phyloP scores from a whole-genome alignment of 768 basidiomycete species.

The Chalciporus sphaerocephalus region DNA sequence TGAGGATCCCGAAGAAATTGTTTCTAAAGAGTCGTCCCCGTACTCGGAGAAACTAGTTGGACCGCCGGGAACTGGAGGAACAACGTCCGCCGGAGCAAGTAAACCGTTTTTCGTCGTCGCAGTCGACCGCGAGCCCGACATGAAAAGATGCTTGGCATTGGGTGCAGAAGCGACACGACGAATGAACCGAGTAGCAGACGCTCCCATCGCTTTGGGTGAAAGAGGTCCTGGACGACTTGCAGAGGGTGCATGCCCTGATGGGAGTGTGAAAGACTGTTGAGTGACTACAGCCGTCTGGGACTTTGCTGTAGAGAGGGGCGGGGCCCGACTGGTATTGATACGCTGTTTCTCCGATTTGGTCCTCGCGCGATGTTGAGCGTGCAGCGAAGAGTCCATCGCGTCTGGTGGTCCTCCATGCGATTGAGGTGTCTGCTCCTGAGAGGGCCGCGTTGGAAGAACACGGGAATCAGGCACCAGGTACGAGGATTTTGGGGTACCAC shows the following conservation, averaged over 20 bases:
- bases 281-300: conserved; percentile 31
- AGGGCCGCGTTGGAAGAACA: conserved; percentile 4
- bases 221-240: conserved; percentile 46
- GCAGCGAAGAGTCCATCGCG: conserved; percentile 24
- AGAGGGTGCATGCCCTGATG: conserved; percentile 26
- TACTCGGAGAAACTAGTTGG: conserved; percentile 50
- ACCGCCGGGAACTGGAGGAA: conserved; percentile 52
- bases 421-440: conserved; percentile 4
- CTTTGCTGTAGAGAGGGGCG: conserved; percentile 34
- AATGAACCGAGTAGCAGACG: conserved; percentile 82
- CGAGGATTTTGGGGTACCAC: conserved; percentile 27
- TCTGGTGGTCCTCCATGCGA: conserved; percentile 14
- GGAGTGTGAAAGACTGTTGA: conserved; percentile 39
- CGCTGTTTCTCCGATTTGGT: conserved; percentile 48
- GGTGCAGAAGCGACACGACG: conserved; percentile 95
- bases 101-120: conserved; percentile 73
- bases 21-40: conserved; percentile 71
- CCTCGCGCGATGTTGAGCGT: conserved; percentile 25
- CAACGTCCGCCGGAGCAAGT: conserved; percentile 61
- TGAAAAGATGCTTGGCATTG: conserved; percentile 89
- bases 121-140: conserved; percentile 50
- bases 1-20: conserved; percentile 73
- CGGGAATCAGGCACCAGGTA: conserved; percentile 29
- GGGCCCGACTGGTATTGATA: conserved; percentile 43
- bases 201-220: conserved; percentile 64